Evolutionary conservation across 768 basidiomycete genomes (phyloP).

Genomic region (Phylloporus sp.): DNA sequence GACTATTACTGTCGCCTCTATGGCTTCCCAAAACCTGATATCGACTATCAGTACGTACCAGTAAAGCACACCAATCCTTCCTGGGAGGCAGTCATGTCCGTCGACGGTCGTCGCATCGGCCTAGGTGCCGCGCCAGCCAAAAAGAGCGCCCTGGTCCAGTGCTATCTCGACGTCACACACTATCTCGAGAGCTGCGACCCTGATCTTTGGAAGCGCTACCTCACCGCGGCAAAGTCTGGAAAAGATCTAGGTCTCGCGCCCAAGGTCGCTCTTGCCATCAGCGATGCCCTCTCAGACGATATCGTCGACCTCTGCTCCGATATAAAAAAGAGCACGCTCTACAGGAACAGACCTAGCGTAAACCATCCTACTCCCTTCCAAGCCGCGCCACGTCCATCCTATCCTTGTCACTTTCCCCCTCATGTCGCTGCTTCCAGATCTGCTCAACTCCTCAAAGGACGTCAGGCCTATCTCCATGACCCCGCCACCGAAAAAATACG

Average conservation of each 20-base stretch:
- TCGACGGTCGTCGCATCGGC: conserved; percentile 78
- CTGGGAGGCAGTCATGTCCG: conserved; percentile 77
- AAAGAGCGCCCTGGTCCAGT: conserved; percentile 65
- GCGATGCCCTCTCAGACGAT: conserved; percentile 58
- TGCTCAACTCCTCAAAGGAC: conserved; percentile 46
- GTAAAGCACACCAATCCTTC: conserved; percentile 17
- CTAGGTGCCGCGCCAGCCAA: conserved; percentile 67
- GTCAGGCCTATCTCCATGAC: conserved; percentile 57
- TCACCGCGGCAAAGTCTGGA: conserved; percentile 56
- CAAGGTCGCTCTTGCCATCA: conserved; percentile 62
- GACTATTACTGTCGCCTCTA: conserved; percentile 89
- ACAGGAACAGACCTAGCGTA: conserved; percentile 55
- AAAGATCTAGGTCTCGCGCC: conserved; percentile 71
- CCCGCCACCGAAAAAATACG: conserved; percentile 66
- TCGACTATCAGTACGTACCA: conserved; percentile 46
- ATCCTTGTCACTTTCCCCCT: conserved; percentile 28
- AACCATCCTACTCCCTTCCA: conserved; percentile 7
- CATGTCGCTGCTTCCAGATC: conserved; percentile 51
- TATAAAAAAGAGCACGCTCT: conserved; percentile 60
- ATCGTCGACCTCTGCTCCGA: conserved; percentile 69
- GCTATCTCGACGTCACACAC: conserved; percentile 83
- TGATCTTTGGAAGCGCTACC: conserved; percentile 72
- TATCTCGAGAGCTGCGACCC: conserved; percentile 86
- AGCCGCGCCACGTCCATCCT: conserved; percentile 9
- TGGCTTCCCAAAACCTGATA: conserved; percentile 67